Percentiles rank a stretch among this genome's conserved stretches.
Conservation (phyloP, 768 basidiomycete species). For the Panellus pusillus region DNA sequence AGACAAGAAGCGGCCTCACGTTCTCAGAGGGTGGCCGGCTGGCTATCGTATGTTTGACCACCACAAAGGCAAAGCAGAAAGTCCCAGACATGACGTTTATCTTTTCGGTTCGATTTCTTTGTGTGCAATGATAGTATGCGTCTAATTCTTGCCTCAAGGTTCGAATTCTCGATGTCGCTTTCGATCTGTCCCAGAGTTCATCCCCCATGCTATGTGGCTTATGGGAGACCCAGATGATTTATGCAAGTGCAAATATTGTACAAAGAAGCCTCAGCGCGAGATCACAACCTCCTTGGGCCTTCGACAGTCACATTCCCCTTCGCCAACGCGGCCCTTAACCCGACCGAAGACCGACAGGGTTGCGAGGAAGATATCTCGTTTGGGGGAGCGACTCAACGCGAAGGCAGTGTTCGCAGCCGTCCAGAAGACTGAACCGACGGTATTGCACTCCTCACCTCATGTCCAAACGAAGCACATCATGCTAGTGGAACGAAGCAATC, state of each 20-base stretch:
- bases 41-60: conserved; percentile 77
- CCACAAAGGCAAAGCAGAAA: conserved; percentile 55
- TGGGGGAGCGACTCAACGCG: conserved; percentile 6
- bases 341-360: conserved; percentile 26
- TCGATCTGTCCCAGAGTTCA: conserved; percentile 83
- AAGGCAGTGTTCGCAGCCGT: conserved; percentile 38
- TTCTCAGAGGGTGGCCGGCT: conserved; percentile 63
- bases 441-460: conserved; percentile 33
- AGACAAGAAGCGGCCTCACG: conserved; percentile 54
- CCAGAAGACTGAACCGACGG: conserved; percentile 31
- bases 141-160: conserved; percentile 30
- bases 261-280: conserved; percentile 65
- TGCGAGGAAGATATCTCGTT: conserved; percentile 15
- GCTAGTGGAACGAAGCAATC: conserved; percentile 61
- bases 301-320: conserved; percentile 27
- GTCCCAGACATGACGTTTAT: conserved; percentile 75
- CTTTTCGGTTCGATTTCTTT: conserved; percentile 55
- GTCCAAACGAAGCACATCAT: conserved; percentile 44
- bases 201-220: conserved; percentile 83
- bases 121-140: not conserved
- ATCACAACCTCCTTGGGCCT: conserved; percentile 60
- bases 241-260: conserved; percentile 79
- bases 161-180: conserved; percentile 49
- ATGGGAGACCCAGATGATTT: conserved; percentile 52
- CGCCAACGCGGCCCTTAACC: conserved; percentile 27